Conservation (phyloP, 768 basidiomycete species). For the Saitozyma sp. region DNA sequence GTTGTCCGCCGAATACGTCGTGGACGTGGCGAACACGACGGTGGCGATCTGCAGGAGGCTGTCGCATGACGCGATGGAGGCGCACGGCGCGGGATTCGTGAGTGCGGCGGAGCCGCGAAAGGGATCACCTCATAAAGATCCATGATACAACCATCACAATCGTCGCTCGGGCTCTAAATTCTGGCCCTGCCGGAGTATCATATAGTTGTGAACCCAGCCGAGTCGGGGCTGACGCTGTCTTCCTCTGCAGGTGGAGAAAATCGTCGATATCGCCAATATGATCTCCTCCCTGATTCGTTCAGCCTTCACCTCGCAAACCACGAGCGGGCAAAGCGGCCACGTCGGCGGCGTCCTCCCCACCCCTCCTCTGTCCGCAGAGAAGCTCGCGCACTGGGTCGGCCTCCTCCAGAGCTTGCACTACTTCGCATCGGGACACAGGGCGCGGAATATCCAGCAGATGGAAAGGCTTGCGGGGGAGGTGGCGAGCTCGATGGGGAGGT, state of each 20-base stretch:
- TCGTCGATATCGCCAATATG: slow-evolving; percentile 31
- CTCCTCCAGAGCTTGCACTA: slow-evolving; percentile 13
- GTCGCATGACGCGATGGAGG: slow-evolving; percentile 24
- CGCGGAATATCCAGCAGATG: slow-evolving; percentile 2
- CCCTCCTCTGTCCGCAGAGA: too few relatives aligned
- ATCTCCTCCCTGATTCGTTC: slow-evolving; percentile 24
- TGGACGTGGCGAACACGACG: slow-evolving; percentile 23
- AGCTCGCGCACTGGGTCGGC: slow-evolving; percentile 14
- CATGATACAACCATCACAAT: too few relatives aligned
- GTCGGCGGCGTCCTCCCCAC: too few relatives aligned
- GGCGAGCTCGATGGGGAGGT: neutral
- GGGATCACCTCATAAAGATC: neutral
- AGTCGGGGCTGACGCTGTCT: neutral
- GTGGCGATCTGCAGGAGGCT: slow-evolving; percentile 26
- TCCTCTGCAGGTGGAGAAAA: slow-evolving; percentile 29
- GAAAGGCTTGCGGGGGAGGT: neutral
- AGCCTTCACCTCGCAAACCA: slow-evolving; percentile 1
- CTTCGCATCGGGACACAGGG: slow-evolving; percentile 15
- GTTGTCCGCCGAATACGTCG: slow-evolving; percentile 21
- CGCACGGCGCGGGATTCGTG: slow-evolving; percentile 40
- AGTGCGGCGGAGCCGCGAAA: slow-evolving; percentile 4
- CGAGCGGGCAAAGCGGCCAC: too few relatives aligned
- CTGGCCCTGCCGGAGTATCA: too few relatives aligned
- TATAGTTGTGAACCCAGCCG: neutral
- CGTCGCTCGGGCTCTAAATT: too few relatives aligned